phyloP scores from a whole-genome alignment of 495 filamentous ascomycete species.

The Xylaria palmicola region DNA sequence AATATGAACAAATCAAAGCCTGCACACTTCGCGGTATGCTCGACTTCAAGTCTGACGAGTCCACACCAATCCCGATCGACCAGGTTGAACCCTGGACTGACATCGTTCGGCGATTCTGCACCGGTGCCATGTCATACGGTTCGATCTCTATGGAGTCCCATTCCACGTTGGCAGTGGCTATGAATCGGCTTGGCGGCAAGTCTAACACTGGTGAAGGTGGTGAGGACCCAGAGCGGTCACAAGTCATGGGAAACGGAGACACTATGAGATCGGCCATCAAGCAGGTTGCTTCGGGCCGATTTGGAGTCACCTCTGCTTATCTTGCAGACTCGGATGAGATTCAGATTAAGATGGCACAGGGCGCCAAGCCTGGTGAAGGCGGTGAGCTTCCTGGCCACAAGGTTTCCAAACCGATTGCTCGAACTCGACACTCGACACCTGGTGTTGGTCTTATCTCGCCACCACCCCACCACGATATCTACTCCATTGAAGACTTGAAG shows the following conservation, averaged over 20 bases:
- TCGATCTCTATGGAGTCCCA: constrained; percentile 99
- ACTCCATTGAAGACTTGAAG: constrained; percentile 98
- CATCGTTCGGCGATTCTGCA: constrained; percentile 96
- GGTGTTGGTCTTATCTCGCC: constrained; percentile 99
- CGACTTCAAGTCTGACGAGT: constrained; percentile 95
- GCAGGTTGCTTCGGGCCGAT: constrained; percentile 95
- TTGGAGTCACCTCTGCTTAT: constrained; percentile 97
- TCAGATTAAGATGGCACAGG: constrained; percentile 99
- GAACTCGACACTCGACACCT: constrained; percentile 96
- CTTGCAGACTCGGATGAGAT: constrained; percentile 98
- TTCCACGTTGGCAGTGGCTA: constrained; percentile 93
- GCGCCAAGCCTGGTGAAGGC: constrained; percentile 97
- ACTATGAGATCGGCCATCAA: constrained; percentile 99
- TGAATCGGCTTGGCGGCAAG: constrained; percentile 97
- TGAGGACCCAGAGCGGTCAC: constrained; percentile 91
- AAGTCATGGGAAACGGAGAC: constrained; percentile 86
- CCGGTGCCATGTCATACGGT: constrained; percentile 99
- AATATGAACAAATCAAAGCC: constrained; percentile 97
- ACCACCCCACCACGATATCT: constrained; percentile 98
- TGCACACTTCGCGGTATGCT: constrained; percentile 96
- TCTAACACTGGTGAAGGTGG: constrained; percentile 99
- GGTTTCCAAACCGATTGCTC: constrained; percentile 93
- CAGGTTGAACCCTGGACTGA: constrained; percentile 99
- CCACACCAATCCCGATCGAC: constrained; percentile 85
- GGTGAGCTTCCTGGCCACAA: constrained; percentile 98